phyloP scores from a whole-genome alignment of 2,329 filamentous ascomycete genomes.

The Alternaria dauci region DNA sequence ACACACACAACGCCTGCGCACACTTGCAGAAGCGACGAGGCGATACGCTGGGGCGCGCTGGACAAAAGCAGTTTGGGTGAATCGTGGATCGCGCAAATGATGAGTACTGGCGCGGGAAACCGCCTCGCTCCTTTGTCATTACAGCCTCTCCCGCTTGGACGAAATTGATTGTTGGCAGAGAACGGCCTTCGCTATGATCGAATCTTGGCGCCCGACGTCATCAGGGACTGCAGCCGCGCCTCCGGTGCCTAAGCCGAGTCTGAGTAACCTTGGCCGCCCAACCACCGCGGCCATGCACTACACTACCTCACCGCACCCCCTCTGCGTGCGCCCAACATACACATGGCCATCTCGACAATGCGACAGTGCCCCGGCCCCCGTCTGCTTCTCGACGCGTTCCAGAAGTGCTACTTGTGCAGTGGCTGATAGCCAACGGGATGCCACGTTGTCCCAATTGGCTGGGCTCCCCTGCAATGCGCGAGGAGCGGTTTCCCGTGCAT shows the following conservation, averaged over 20 bases:
- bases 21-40: slow-evolving; percentile 6
- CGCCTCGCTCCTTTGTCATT: slow-evolving; percentile 14
- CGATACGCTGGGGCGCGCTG: neutral
- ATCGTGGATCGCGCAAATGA: slow-evolving; percentile 6
- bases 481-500: neutral
- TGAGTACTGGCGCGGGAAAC: slow-evolving; percentile 7
- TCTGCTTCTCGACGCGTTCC: neutral
- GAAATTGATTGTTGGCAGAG: slow-evolving; percentile 20
- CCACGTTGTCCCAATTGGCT: slow-evolving; percentile 13
- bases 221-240: slow-evolving; percentile 17
- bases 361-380: neutral
- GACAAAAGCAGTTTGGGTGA: slow-evolving; percentile 8
- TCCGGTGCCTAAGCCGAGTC: slow-evolving; percentile 4
- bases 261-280: neutral
- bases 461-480: slow-evolving; percentile 3
- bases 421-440: slow-evolving; percentile 6
- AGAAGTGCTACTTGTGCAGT: neutral
- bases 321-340: neutral
- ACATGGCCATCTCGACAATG: neutral
- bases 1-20: slow-evolving; percentile 3
- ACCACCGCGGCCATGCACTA: neutral
- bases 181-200: slow-evolving; percentile 1
- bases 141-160: slow-evolving; percentile 9
- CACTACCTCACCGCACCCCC: neutral
- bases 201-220: slow-evolving; percentile 19